A percentile compares a stretch with the other conserved stretches of the same genome.
phyloP scores from a whole-genome alignment of 177 flowering plant species.

The Vitis hybrid region DNA sequence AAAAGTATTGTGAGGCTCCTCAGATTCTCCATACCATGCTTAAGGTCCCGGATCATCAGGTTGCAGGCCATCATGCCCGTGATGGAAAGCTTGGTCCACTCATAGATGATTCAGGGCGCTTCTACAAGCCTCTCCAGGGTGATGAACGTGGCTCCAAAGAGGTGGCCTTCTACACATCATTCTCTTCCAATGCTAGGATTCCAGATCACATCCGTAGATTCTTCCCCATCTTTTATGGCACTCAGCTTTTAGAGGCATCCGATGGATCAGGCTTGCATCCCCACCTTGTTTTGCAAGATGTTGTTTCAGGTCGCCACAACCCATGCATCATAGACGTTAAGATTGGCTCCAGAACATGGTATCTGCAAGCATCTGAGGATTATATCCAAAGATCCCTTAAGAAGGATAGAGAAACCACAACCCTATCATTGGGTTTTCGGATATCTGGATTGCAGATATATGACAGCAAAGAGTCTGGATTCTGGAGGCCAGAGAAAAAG shows the following conservation, averaged over 20 bases:
- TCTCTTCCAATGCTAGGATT: slow-evolving; percentile 39
- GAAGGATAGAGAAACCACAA: slow-evolving; percentile 50
- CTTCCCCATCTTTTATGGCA: slow-evolving; percentile 65
- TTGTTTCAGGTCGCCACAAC: slow-evolving; percentile 23
- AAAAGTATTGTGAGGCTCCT: no score
- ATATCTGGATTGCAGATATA: slow-evolving; percentile 56
- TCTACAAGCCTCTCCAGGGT: slow-evolving; percentile 73
- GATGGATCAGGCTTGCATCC: slow-evolving; percentile 59
- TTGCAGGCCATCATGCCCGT: slow-evolving; percentile 64
- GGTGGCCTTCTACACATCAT: slow-evolving; percentile 48
- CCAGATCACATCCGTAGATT: slow-evolving; percentile 50
- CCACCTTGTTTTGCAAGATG: slow-evolving; percentile 64
- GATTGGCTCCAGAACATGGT: slow-evolving; percentile 78
- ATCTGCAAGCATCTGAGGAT: slow-evolving; percentile 51
- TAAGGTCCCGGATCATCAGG: slow-evolving; percentile 68
- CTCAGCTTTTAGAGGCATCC: slow-evolving; percentile 55
- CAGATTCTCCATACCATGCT: slow-evolving; percentile 29
- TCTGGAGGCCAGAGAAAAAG: slow-evolving; percentile 52
- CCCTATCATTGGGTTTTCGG: slow-evolving; percentile 52
- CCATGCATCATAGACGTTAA: slow-evolving; percentile 64
- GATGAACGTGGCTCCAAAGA: slow-evolving; percentile 58
- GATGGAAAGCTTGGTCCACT: slow-evolving; percentile 61
- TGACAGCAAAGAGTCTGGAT: slow-evolving; percentile 36
- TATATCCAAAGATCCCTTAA: slow-evolving; percentile 49
- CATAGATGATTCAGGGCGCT: slow-evolving; percentile 62